Evolutionary conservation across 169 alveolate genomes (phyloP).

Genomic region (Pseudocohnilembus persalinus): DNA sequence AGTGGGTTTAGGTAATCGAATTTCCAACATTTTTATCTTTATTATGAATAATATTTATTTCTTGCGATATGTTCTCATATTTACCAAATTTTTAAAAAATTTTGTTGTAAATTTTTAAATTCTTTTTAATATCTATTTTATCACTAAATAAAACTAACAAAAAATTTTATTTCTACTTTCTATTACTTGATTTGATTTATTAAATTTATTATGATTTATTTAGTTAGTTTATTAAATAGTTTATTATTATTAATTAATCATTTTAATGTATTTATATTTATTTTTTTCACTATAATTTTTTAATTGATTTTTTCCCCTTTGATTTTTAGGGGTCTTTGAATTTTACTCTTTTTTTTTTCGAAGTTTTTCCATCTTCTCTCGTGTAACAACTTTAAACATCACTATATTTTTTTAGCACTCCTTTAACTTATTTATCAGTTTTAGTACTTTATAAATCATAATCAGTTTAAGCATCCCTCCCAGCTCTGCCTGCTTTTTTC

Average conservation of each 20-base stretch:
- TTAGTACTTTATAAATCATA: background rate
- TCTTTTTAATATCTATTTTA: background rate
- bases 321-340: background rate
- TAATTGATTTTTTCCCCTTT: background rate
- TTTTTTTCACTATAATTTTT: no score
- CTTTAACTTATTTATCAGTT: background rate
- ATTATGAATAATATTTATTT: no score
- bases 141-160: no score
- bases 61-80: no score
- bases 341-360: background rate
- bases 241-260: background rate
- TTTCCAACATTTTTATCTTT: no score
- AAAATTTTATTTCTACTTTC: no score
- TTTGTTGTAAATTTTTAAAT: no score
- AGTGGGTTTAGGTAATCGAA: no score
- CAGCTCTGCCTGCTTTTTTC: background rate
- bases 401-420: background rate
- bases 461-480: background rate
- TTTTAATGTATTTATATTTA: no score
- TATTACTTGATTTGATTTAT: no score
- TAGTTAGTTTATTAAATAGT: no score
- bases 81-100: no score
- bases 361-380: background rate
- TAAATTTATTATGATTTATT: background rate
- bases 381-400: background rate